Percentiles rank a stretch among this genome's conserved stretches.
These are phyloP conservation scores for Zea luxurians DNA, from an alignment of 176 grass and related monocot genomes.

Conservation along the genomic window DNA sequence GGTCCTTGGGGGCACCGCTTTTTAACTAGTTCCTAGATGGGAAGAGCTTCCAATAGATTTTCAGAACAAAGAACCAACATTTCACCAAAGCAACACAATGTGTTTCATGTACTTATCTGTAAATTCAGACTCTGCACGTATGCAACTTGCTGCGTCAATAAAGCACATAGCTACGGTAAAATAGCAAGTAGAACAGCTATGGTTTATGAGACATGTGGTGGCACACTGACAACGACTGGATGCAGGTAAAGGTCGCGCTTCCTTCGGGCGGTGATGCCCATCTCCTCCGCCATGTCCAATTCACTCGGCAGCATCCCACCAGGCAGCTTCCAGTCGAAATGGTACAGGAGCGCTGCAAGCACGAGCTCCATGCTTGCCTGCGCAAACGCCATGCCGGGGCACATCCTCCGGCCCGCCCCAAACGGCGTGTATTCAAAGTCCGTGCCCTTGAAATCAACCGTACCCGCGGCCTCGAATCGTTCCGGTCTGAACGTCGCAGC, in stretches of 20 bases:
- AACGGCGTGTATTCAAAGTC: constrained; percentile 35
- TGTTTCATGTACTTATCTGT: no score
- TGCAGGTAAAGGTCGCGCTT: not conserved
- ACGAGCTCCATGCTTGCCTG: constrained; percentile 9
- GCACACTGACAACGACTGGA: not conserved
- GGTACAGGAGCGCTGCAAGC: not conserved
- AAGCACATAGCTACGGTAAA: no score
- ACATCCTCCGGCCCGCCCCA: constrained; percentile 19
- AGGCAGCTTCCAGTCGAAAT: constrained; percentile 37
- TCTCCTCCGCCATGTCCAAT: constrained; percentile 11
- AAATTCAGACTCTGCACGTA: no score
- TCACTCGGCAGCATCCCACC: not conserved
- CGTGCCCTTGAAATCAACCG: not conserved
- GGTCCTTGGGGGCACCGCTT: no score
- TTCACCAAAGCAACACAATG: no score
- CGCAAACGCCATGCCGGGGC: not conserved
- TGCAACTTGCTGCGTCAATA: no score
- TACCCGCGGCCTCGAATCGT: not conserved
- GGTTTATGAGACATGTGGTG: no score
- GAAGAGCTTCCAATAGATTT: no score
- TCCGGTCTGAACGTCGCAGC: not conserved
- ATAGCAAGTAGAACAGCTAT: no score
- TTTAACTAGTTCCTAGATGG: no score
- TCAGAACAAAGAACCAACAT: no score
- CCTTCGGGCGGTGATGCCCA: not conserved